Percentiles rank a stretch among this genome's conserved stretches.
These are phyloP conservation scores for Coemansia sp. DNA, from an alignment of 192 early-diverging fungal genomes.

Conservation along the genomic window DNA sequence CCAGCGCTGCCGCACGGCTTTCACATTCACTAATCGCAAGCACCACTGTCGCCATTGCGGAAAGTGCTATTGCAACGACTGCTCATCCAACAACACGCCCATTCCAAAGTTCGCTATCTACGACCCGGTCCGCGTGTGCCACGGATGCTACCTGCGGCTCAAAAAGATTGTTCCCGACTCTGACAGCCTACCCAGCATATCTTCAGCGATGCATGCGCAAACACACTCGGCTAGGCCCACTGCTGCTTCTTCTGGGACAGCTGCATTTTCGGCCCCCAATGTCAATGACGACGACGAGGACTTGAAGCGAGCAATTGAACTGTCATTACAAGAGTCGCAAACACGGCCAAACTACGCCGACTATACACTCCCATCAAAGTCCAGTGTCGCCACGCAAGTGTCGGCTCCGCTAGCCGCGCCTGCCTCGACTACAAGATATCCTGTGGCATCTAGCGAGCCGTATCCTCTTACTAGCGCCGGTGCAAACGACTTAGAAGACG, in stretches of 20 bases:
- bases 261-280: slow-evolving; percentile 5
- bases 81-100: slow-evolving; percentile 83
- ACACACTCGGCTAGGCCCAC: not conserved
- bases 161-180: slow-evolving; percentile 53
- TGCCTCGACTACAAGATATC: slow-evolving; percentile 13
- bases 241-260: slow-evolving; percentile 4
- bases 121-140: slow-evolving; percentile 92
- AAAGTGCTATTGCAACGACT: slow-evolving; percentile 85
- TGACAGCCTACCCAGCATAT: slow-evolving; percentile 2
- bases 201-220: not conserved
- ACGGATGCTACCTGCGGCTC: slow-evolving; percentile 82
- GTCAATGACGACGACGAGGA: slow-evolving; percentile 82
- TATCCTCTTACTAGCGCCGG: slow-evolving; percentile 35
- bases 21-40: slow-evolving; percentile 94
- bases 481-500: slow-evolving; percentile 32
- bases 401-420: not conserved
- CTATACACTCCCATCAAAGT: slow-evolving; percentile 18
- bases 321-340: slow-evolving; percentile 73
- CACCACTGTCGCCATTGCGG: slow-evolving; percentile 99
- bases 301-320: slow-evolving; percentile 86
- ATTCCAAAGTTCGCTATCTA: slow-evolving; percentile 85
- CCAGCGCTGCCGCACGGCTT: slow-evolving; percentile 86
- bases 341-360: slow-evolving; percentile 42
- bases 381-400: not conserved
- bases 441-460: slow-evolving; percentile 25